phyloP scores from a whole-genome alignment of 2,329 filamentous ascomycete genomes.

The Penicillium griseofulvum region DNA sequence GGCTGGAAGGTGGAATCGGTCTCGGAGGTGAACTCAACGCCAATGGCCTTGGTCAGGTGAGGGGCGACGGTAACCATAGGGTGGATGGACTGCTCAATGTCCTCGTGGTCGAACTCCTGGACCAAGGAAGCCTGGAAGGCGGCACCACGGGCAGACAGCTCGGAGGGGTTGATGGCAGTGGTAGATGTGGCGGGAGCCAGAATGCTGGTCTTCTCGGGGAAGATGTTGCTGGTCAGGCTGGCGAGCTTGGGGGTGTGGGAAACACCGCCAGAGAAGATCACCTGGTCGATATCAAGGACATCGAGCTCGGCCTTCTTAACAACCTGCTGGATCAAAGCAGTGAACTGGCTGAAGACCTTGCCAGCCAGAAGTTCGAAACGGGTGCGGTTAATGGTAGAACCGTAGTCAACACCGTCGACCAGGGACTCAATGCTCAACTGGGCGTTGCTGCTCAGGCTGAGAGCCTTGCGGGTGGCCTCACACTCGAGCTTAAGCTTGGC shows the following conservation, averaged over 20 bases:
- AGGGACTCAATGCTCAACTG: constrained; percentile 92
- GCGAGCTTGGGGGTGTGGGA: constrained; percentile 94
- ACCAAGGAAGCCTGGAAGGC: constrained; percentile 94
- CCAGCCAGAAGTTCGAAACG: constrained; percentile 86
- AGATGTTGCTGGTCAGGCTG: constrained; percentile 71
- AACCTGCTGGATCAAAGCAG: constrained; percentile 75
- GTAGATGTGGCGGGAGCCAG: constrained; percentile 77
- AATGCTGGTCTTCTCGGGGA: constrained; percentile 75
- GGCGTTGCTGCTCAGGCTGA: constrained; percentile 83
- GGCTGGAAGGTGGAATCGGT: constrained; percentile 70
- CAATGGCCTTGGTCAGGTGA: constrained; percentile 84
- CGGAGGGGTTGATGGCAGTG: constrained; percentile 85
- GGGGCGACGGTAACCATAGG: constrained; percentile 91
- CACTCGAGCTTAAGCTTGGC: constrained; percentile 92
- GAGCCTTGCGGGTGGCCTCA: constrained; percentile 86
- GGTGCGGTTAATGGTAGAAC: constrained; percentile 85
- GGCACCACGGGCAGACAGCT: constrained; percentile 82
- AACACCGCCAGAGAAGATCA: constrained; percentile 87
- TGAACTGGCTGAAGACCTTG: constrained; percentile 87
- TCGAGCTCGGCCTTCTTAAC: constrained; percentile 90
- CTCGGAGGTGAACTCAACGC: constrained; percentile 68
- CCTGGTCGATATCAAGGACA: constrained; percentile 87
- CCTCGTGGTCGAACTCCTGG: constrained; percentile 87
- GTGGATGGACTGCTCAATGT: constrained; percentile 95
- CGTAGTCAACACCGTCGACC: constrained; percentile 84